Evolutionary conservation across 441 rosid genomes (phyloP).

Genomic region (Pelargonium myrrhifolium): DNA sequence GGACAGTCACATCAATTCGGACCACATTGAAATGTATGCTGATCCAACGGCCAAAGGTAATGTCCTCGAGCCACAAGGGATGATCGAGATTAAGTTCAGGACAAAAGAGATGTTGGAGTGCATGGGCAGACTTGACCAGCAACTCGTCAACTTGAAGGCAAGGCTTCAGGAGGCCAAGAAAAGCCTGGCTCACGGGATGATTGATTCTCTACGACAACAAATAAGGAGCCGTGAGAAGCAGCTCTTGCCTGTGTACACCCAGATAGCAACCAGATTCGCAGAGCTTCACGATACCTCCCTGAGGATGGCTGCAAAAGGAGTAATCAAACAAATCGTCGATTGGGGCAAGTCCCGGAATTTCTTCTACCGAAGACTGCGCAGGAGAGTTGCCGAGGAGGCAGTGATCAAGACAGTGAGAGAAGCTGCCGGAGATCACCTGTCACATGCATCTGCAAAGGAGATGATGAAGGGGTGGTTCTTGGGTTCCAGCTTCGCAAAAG

Average conservation of each 20-base stretch:
- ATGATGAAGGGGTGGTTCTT: constrained; percentile 76
- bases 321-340: constrained; percentile 82
- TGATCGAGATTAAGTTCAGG: constrained; percentile 93
- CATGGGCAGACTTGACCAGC: constrained; percentile 93
- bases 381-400: constrained; percentile 73
- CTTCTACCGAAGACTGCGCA: constrained; percentile 62
- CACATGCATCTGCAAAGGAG: constrained; percentile 54
- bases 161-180: constrained; percentile 62
- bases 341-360: constrained; percentile 64
- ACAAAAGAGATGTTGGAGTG: constrained; percentile 86
- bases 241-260: constrained; percentile 84
- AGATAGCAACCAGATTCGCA: constrained; percentile 88
- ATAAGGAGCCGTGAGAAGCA: constrained; percentile 74
- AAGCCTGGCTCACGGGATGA: constrained; percentile 30
- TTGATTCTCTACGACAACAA: constrained; percentile 61
- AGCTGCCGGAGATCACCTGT: constrained; percentile 63
- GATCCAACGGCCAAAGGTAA: constrained; percentile 91
- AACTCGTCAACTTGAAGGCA: constrained; percentile 56
- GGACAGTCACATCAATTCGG: constrained; percentile 88
- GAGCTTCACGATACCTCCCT: constrained; percentile 91
- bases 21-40: constrained; percentile 98
- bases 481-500: constrained; percentile 43
- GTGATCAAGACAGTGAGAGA: constrained; percentile 55
- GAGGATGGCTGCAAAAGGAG: constrained; percentile 97
- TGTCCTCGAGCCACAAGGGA: constrained; percentile 99